Evolutionary conservation across 306 rosid species (phyloP).

Genomic region (Biancaea sappan): DNA sequence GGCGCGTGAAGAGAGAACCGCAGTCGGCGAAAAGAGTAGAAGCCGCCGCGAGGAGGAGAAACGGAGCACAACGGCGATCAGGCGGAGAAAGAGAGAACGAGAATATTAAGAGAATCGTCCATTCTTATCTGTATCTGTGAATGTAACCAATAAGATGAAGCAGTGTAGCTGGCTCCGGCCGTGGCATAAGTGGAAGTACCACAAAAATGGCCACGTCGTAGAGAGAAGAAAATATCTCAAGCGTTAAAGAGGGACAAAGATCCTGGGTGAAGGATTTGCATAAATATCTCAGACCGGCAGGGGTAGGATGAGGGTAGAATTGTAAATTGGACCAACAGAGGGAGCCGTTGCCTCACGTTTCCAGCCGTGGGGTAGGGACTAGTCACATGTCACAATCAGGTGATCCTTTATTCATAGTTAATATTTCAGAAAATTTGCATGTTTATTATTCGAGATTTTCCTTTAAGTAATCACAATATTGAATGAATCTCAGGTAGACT

Average conservation of each 20-base stretch:
- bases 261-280: background rate
- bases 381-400: too few species aligned
- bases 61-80: background rate
- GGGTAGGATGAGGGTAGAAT: background rate
- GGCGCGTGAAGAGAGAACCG: background rate
- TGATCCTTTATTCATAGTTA: too few species aligned
- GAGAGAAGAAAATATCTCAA: conserved; percentile 26
- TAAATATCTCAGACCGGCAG: background rate
- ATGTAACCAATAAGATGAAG: background rate
- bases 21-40: background rate
- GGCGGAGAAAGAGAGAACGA: background rate
- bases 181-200: background rate
- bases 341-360: too few species aligned
- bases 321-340: background rate
- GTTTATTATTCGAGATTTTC: too few species aligned
- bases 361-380: too few species aligned
- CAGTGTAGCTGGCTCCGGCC: background rate
- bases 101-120: background rate
- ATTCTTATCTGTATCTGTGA: background rate
- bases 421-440: too few species aligned
- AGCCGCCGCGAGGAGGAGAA: background rate
- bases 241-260: background rate
- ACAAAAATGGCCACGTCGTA: conserved; percentile 3
- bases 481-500: too few species aligned
- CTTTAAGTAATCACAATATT: too few species aligned